A percentile compares a stretch with the other conserved stretches of the same genome.
Evolutionary conservation across 371 early-diverging fungal species (phyloP).

Genomic region (Entomophthora muscae): DNA sequence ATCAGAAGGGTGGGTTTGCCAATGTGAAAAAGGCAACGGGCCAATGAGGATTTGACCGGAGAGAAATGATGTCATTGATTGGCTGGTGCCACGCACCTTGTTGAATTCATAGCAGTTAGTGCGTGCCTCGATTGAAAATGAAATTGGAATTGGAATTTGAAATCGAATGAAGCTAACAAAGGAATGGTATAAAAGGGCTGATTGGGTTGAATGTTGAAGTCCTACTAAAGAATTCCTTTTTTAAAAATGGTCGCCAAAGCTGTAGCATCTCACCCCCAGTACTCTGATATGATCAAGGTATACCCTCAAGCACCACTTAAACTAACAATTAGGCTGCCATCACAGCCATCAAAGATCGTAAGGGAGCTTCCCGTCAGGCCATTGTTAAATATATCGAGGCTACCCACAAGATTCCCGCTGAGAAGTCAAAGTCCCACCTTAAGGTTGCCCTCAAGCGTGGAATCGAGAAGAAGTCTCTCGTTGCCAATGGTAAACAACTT

Average conservation of each 20-base stretch:
- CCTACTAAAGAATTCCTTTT: neutral
- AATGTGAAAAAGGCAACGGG: neutral
- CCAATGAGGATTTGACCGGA: neutral
- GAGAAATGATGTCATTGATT: too few relatives aligned
- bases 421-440: constrained; percentile 38
- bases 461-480: constrained; percentile 37
- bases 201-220: neutral
- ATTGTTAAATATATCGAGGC: constrained; percentile 69
- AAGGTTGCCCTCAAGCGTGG: constrained; percentile 61
- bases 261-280: constrained; percentile 20
- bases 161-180: neutral
- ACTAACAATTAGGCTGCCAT: constrained; percentile 18
- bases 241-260: neutral
- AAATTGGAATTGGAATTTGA: neutral
- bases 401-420: constrained; percentile 42
- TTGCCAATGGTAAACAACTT: constrained; percentile 51
- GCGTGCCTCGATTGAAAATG: neutral
- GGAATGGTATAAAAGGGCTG: neutral
- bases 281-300: constrained; percentile 36
- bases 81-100: too few relatives aligned
- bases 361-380: constrained; percentile 56
- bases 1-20: neutral
- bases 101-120: too few relatives aligned
- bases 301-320: neutral
- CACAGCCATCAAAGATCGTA: constrained; percentile 51